A percentile compares a stretch with the other conserved stretches of the same genome.
These are phyloP conservation scores for Porogramme epimiltina DNA, from an alignment of 1,284 basidiomycete genomes.

Conservation along the genomic window DNA sequence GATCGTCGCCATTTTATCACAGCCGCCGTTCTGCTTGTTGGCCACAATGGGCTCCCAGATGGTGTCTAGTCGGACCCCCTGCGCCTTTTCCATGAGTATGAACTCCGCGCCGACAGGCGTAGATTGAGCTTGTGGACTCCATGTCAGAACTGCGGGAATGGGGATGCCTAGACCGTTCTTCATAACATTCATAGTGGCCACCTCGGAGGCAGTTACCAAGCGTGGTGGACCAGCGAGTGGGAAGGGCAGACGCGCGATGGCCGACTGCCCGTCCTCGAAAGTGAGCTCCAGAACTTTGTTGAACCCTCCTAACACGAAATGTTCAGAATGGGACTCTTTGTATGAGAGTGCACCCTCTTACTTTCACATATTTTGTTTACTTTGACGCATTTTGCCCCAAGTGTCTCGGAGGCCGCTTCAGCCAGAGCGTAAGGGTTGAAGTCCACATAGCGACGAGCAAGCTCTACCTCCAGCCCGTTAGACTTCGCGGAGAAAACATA, in stretches of 20 bases:
- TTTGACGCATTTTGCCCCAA: neutral
- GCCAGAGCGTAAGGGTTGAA: constrained; percentile 5
- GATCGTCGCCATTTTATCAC: constrained; percentile 2
- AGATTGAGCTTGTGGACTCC: constrained; percentile 26
- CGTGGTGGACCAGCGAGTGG: constrained; percentile 33
- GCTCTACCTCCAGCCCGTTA: neutral
- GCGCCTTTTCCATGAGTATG: constrained; percentile 40
- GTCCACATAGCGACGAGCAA: neutral
- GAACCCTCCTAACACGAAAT: neutral
- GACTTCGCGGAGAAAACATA: too few species aligned
- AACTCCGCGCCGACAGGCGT: constrained; percentile 36
- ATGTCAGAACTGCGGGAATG: constrained; percentile 36
- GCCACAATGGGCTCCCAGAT: constrained; percentile 27
- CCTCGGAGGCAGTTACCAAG: constrained; percentile 40
- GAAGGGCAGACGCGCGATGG: constrained; percentile 35
- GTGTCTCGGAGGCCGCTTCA: neutral
- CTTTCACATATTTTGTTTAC: neutral
- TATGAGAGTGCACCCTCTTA: neutral
- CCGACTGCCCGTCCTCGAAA: constrained; percentile 33
- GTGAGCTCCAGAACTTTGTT: constrained; percentile 35
- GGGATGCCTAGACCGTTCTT: constrained; percentile 32
- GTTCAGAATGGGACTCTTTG: neutral
- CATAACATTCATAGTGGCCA: constrained; percentile 40
- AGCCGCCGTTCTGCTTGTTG: too few species aligned
- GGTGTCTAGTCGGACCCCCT: constrained; percentile 29